A percentile compares a stretch with the other conserved stretches of the same genome.
Evolutionary conservation across 176 grass and related monocot species (phyloP).

Genomic region (Rhynchospora tenuis): DNA sequence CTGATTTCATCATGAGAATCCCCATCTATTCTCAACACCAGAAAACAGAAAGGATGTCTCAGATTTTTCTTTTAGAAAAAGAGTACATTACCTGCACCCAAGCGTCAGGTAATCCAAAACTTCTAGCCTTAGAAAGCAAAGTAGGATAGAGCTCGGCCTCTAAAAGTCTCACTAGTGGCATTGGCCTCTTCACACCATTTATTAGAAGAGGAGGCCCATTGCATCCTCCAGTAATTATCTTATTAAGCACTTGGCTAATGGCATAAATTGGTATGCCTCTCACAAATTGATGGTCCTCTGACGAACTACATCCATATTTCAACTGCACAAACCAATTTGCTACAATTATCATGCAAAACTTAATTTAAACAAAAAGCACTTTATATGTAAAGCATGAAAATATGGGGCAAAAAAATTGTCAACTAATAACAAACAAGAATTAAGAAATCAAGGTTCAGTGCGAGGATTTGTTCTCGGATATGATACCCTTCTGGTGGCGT

Average conservation of each 20-base stretch:
- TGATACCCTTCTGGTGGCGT: neutral
- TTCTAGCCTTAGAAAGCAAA: conserved; percentile 98
- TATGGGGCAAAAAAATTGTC: neutral
- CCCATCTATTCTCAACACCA: neutral
- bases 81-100: conserved; percentile 84
- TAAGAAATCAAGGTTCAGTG: neutral
- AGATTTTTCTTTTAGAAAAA: neutral
- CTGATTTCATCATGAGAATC: neutral
- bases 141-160: conserved; percentile 98
- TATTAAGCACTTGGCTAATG: conserved; percentile 91
- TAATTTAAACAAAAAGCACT: neutral
- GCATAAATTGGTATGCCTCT: conserved; percentile 98
- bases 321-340: conserved; percentile 38
- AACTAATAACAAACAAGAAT: conserved; percentile 14
- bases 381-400: neutral
- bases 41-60: neutral
- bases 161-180: conserved; percentile 78
- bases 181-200: conserved; percentile 69
- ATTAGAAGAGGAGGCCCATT: conserved; percentile 64
- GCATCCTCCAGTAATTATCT: conserved; percentile 50
- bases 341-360: neutral
- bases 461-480: neutral
- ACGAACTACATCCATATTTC: conserved; percentile 83
- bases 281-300: conserved; percentile 98
- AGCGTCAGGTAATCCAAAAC: conserved; percentile 79